Evolutionary conservation across 805 yeast genomes (phyloP).

Genomic region (Sugiyamaella americana): DNA sequence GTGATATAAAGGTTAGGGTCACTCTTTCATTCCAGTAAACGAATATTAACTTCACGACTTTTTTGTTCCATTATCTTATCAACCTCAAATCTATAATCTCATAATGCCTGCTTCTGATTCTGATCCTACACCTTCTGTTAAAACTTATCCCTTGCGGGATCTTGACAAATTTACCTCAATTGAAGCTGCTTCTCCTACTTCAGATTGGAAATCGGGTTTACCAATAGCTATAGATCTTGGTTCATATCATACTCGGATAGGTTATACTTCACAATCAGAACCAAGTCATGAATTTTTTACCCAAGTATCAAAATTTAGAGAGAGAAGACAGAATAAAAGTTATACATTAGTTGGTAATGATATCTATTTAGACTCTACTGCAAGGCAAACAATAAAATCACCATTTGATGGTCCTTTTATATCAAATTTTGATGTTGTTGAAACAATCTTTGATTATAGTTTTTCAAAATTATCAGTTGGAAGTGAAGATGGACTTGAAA

Average conservation of each 20-base stretch:
- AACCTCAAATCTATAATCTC: too few species aligned
- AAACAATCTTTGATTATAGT: slow-evolving; percentile 74
- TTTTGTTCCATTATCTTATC: too few species aligned
- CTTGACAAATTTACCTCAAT: slow-evolving; percentile 20
- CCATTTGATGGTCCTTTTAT: slow-evolving; percentile 86
- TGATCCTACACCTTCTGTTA: too few species aligned
- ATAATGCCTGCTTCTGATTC: too few species aligned
- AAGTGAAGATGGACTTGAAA: slow-evolving; percentile 42
- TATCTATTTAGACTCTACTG: slow-evolving; percentile 60
- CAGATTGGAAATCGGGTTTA: slow-evolving; percentile 44
- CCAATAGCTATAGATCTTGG: slow-evolving; percentile 94
- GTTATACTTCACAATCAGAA: slow-evolving; percentile 26
- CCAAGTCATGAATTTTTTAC: slow-evolving; percentile 65
- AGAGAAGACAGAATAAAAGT: slow-evolving; percentile 51
- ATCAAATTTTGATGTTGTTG: slow-evolving; percentile 90
- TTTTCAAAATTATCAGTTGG: slow-evolving; percentile 75
- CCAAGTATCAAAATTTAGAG: slow-evolving; percentile 67
- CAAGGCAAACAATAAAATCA: slow-evolving; percentile 60
- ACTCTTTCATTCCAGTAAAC: too few species aligned
- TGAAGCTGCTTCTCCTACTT: slow-evolving; percentile 36
- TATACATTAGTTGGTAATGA: slow-evolving; percentile 81
- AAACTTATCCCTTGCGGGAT: slow-evolving; percentile 29
- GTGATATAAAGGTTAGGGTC: too few species aligned
- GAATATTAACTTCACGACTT: too few species aligned
- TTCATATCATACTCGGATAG: slow-evolving; percentile 40